Evolutionary conservation across 1,284 basidiomycete species (phyloP), one percentile per base, ranked within the genome.

Genomic region (Phenoliferia sp.): DNA sequence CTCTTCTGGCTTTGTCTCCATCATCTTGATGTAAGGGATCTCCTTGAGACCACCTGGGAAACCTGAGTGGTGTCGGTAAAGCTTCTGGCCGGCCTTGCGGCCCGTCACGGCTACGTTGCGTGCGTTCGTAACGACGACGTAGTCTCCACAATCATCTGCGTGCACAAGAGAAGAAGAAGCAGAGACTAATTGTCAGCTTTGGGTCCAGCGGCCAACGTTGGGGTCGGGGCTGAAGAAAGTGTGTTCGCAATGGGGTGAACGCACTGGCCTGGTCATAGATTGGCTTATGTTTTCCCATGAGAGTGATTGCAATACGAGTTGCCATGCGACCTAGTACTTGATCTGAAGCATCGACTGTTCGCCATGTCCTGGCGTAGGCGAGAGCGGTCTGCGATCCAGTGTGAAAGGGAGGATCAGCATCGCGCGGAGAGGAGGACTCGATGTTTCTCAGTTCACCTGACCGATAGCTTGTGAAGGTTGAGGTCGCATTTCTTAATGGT

Each of bases 241-340:
- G 6, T 16, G n/a, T n/a, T n/a, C n/a, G n/a, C n/a, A 57, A n/a
- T 44, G 28, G 15, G 3, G 28, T 12, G 16, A 10, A 81, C 87
- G 69, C 74, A 92, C 93, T 86, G 74, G 88, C 85, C 29, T 91
- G 92, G 80, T 98, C 92, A 76, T 92, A 98, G 61, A 96, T 92
- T 26, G 96, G 95, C 79, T 99, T 99, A 81, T 99, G 92, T 82
- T 99, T 99, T 78, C 96, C 96, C 94, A 98, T 98, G 64, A 99
- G 84, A 32, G 93, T 91, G 66, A 90, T 86, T 0, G 96, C 96
- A 77, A 99, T 96, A 57, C 92, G 87, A 75, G 91, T 89, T 7
- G 95, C 94, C 7, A 98, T 85, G 81, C 94, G 92, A 77, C 95
- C 96, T 22, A 99, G 84, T 26, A 95, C 83, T 55, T 94, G 87